A percentile compares a stretch with the other conserved stretches of the same genome.
Evolutionary conservation across 139 green algal species (phyloP).

Genomic region (Prasinococcaceae sp.): DNA sequence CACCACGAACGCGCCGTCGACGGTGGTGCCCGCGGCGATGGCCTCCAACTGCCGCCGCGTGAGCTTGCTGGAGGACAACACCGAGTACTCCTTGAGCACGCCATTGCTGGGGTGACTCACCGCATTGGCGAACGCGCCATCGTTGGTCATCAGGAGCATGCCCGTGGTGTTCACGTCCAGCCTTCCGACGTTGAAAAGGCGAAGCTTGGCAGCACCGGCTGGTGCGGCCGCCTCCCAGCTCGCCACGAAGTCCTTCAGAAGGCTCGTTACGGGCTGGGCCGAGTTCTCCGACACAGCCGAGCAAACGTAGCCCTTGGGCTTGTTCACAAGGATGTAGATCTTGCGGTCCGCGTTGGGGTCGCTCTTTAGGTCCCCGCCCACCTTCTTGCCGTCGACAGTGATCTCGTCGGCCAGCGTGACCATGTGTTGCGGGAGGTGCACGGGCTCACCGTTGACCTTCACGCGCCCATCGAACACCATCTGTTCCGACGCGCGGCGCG

Average conservation of each 20-base stretch:
- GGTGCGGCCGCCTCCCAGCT: constrained; percentile 9
- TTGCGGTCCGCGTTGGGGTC: constrained; percentile 6
- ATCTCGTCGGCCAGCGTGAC: constrained; percentile 40
- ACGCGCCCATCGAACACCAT: constrained; percentile 64
- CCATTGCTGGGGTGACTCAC: constrained; percentile 41
- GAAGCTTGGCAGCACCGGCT: constrained; percentile 48
- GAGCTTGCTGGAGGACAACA: too few species aligned
- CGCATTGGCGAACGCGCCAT: constrained; percentile 42
- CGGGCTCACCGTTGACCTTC: constrained; percentile 57
- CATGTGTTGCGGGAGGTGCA: constrained; percentile 39
- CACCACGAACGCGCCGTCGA: constrained; percentile 32
- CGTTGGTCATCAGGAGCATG: constrained; percentile 91
- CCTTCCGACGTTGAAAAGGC: constrained; percentile 85
- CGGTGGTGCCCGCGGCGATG: too few species aligned
- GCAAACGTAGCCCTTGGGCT: constrained; percentile 78
- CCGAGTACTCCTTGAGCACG: constrained; percentile 60
- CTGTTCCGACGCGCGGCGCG: constrained; percentile 56
- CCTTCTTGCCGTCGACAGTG: constrained; percentile 35
- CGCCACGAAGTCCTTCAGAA: not conserved
- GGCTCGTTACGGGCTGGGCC: too few species aligned
- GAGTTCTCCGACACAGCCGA: too few species aligned
- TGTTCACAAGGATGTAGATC: constrained; percentile 57
- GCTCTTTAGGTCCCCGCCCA: too few species aligned
- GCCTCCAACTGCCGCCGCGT: too few species aligned
- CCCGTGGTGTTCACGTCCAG: constrained; percentile 76